Evolutionary conservation across 148 eudicot species (phyloP), one percentile per base, ranked within the genome.

Genomic region (Vaccinium corymbosum): DNA sequence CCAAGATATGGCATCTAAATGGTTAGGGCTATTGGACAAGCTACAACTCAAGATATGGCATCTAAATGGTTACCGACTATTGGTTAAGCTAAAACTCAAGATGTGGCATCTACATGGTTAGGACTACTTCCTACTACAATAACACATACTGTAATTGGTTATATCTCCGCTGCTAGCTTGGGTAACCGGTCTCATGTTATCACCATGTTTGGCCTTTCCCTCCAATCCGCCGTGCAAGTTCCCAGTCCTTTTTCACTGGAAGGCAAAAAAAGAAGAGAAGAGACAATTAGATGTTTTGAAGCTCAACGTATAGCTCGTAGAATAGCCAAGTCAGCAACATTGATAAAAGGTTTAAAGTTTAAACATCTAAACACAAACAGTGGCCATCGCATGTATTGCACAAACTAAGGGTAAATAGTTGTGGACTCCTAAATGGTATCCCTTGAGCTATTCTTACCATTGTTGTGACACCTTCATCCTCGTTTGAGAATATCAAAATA

Each of bases 161-260:
- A 25, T 25, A 81, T 64, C 83, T 48, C 42, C 16, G 12, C 14
- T 15, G 75, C 72, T 46, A 50, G 29, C 35, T 0, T 50, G 49
- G 77, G 25, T 16, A 27, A 81, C 10, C 17, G 75, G 38, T 14
- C 7, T 11, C 16, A 27, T 50, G 16, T 22, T 81, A 2, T 68
- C 61, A 70, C 76, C 77, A 81, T 51, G 83, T 76, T 81, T 50
- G 83, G 13, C 83, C 76, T 68, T 68, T 81, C 61, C 83, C 83
- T 27, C 83, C 62, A 51, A 95, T 86, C 80, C 97, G 88, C 70
- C 98, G 86, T 2, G 97, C 98, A 79, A 95, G 88, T 82, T 92
- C 92, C 49, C 89, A 71, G 85, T 95, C 98, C 80, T 92, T 93
- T 83, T 90, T 89, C 97, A 95, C 97, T 94, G 93, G 51, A 56